Base-by-base conservation (phyloP, 2,329 filamentous ascomycete genomes). In the Amylocarpus encephaloides region DNA sequence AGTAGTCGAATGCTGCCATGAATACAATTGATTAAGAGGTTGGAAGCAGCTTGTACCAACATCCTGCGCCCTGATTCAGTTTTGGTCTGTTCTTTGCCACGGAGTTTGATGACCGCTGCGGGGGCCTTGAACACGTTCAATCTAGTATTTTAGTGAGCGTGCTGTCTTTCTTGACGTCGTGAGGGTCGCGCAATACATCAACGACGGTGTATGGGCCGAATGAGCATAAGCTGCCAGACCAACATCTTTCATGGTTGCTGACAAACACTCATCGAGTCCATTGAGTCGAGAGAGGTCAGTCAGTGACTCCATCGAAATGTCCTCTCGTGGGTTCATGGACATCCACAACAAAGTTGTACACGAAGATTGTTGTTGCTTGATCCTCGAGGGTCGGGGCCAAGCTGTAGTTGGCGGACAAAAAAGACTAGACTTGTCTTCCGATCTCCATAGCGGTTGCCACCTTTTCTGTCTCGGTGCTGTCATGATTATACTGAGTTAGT, bases 41-140 rank as follows among this genome's bases (percentile, higher is more conserved):
- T 73, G 48, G 78, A 71, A 30, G 69, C 73, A 3, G 78, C 68
- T 71, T 78, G 77, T 36, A 74, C 66, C 54, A 80, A 76, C 73
- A 80, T 77, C 47, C 72, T 69, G 35, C 70, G 66, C 3, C 76
- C 75, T 2, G 70, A 70, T 38, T 63, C 63, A 10, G 71, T 73
- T 35, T 59, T 62, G 55, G 79, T 73, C 51, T 77, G 75, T 2
- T 64, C 65, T 9, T 66, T 58, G 15, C 77, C 77, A 44, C 77
- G 71, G 55, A 79, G 67, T 46, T 68, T 70, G 7, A 76, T 72
- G 18, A 80, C 66, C 4, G 71, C 70, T 2, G 73, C 72, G 2
- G 77, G 77, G 77, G 9, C 76, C 77, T 43, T 73, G 73, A 34
- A 79, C 68, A 57, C 80, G 77, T 46, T 76, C 67, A 50, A 75